Evolutionary conservation across 306 rosid species (phyloP), one percentile per base, ranked within the genome.

Genomic region (Bauhinia variegata): DNA sequence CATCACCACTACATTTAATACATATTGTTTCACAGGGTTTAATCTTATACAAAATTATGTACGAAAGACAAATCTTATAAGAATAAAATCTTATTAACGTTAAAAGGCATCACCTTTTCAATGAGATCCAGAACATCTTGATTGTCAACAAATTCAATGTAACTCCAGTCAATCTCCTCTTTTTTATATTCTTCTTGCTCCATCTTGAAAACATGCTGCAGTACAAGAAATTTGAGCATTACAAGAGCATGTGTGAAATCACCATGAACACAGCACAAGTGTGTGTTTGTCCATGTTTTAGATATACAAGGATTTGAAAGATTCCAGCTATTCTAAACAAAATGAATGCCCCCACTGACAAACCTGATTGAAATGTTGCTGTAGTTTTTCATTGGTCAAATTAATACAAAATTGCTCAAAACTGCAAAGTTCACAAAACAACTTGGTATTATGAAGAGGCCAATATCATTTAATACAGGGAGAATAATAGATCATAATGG

Each of bases 111-210:
- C 66, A 91, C 99, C 96, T 95, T 95, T 84, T 95, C 99, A 68
- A 95, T 91, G 76, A 95, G 92, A 84, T 95, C 99, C 31, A 95
- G 87, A 68, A 95, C 43, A 70, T 95, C 99, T 82, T 95, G 84
- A 79, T 95, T 95, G 81, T 95, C 99, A 73, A 95, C 96, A 84
- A 95, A 95, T 14, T 95, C 99, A 67, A 95, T 95, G 84, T 95
- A 95, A 87, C 99, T 95, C 99, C 99, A 95, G 85, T 95, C 87
- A 78, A 95, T 95, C 82, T 91, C 97, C 80, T 95, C 99, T 65
- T 91, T 95, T 68, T 93, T 85, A 79, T 95, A 95, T 77, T 95
- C 99, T 82, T 95, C 99, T 91, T 95, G 99, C 87, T 95, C 99
- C 99, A 95, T 95, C 82, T 95, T 95, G 83, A 95, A 95, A 69